Evolutionary conservation across 1,284 basidiomycete species (phyloP).

Genomic region (Cryptococcus floricola): DNA sequence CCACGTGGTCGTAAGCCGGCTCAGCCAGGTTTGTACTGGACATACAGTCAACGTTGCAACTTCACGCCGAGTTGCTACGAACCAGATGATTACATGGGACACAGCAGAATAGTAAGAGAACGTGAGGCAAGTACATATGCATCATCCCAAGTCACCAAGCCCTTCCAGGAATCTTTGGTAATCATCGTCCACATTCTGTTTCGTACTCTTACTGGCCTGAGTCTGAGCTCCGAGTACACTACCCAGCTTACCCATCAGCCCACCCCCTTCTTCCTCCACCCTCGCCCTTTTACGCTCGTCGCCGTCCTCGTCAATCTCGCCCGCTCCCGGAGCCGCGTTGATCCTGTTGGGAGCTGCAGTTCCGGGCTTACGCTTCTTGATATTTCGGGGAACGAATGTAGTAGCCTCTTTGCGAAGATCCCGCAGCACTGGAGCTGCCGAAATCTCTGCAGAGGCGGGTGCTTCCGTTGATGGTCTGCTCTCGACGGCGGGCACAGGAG

Average conservation of each 20-base stretch:
- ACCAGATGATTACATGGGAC: too few species aligned
- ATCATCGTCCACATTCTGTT: slow-evolving; percentile 30
- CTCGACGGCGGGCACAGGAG: slow-evolving; percentile 8
- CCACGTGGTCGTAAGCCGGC: too few species aligned
- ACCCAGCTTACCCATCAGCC: slow-evolving; percentile 43
- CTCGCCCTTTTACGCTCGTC: slow-evolving; percentile 24
- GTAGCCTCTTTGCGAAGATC: slow-evolving; percentile 90
- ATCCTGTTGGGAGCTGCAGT: slow-evolving; percentile 9
- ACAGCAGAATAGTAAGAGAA: too few species aligned
- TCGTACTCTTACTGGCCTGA: background rate
- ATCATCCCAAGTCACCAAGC: slow-evolving; percentile 30
- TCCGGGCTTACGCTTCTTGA: slow-evolving; percentile 40
- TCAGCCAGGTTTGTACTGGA: too few species aligned
- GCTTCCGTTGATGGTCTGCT: slow-evolving; percentile 24
- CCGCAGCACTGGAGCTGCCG: slow-evolving; percentile 75
- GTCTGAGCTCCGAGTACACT: slow-evolving; percentile 30
- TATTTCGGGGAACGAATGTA: slow-evolving; percentile 68
- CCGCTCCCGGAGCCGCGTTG: slow-evolving; percentile 41
- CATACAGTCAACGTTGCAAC: too few species aligned
- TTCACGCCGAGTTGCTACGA: too few species aligned
- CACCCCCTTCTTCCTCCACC: slow-evolving; percentile 17
- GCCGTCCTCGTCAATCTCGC: slow-evolving; percentile 38
- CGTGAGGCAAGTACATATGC: too few species aligned
- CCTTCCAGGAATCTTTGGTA: slow-evolving; percentile 45
- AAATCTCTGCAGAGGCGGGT: slow-evolving; percentile 51